Conservation (phyloP, 75 land plant species). For the Picea sitchensis region DNA sequence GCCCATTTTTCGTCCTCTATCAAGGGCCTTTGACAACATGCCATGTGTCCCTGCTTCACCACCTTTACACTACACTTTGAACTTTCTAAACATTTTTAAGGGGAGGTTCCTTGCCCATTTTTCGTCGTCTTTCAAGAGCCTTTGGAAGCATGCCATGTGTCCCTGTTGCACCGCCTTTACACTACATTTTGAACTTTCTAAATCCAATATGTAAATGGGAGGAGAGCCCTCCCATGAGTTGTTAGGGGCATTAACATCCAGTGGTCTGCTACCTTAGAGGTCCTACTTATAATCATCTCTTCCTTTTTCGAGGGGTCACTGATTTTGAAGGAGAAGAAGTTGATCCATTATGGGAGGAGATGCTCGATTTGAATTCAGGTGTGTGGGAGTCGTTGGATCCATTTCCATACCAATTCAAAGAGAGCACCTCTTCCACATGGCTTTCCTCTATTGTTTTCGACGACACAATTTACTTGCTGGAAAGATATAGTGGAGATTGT, state of each 20-base stretch:
- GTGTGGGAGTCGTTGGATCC: slow-evolving; percentile 24
- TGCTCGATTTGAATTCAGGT: slow-evolving; percentile 8
- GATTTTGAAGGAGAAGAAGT: slow-evolving; percentile 21
- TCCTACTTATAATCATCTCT: background rate
- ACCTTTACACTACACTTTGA: too few relatives aligned
- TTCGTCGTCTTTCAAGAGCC: too few relatives aligned
- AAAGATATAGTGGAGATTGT: slow-evolving; percentile 19
- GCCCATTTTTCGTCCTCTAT: too few relatives aligned
- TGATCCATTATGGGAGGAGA: slow-evolving; percentile 30
- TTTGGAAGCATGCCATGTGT: too few relatives aligned
- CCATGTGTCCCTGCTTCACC: too few relatives aligned
- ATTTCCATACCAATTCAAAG: slow-evolving; percentile 30
- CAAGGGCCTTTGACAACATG: too few relatives aligned
- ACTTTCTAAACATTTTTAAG: too few relatives aligned
- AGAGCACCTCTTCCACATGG: slow-evolving; percentile 31
- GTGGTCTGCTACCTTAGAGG: slow-evolving; percentile 26
- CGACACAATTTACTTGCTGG: slow-evolving; percentile 16
- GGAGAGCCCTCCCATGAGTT: too few relatives aligned
- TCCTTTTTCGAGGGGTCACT: slow-evolving; percentile 37
- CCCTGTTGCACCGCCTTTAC: too few relatives aligned
- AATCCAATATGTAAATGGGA: too few relatives aligned
- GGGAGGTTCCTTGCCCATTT: too few relatives aligned
- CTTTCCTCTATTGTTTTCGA: slow-evolving; percentile 17
- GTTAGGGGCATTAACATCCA: slow-evolving; percentile 10
- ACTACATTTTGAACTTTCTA: too few relatives aligned